Percentiles rank a stretch among this genome's conserved stretches.
Conservation (phyloP, 192 early-diverging fungal genomes). For the Coemansia sp. region DNA sequence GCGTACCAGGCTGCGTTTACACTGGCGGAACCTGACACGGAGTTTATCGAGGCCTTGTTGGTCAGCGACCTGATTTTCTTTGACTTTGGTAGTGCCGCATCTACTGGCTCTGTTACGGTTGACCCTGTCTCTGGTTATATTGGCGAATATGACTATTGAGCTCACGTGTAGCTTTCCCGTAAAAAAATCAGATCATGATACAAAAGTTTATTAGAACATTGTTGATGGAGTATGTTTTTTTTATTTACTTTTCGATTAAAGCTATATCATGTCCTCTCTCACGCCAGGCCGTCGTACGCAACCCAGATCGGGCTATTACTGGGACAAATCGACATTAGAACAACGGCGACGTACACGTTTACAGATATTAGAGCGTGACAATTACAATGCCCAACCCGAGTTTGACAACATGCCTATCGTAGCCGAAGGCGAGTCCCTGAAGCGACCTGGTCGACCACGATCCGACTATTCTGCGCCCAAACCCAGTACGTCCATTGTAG, state of each 20-base stretch:
- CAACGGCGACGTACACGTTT: constrained; percentile 40
- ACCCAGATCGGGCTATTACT: constrained; percentile 15
- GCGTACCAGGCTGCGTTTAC: constrained; percentile 75
- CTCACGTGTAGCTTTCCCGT: constrained; percentile 18
- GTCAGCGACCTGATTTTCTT: constrained; percentile 50
- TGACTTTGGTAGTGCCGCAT: constrained; percentile 23
- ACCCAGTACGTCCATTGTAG: constrained; percentile 18
- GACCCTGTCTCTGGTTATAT: constrained; percentile 7
- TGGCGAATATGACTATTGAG: constrained; percentile 19
- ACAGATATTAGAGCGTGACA: constrained; percentile 43
- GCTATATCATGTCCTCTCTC: not conserved
- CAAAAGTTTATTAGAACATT: not conserved
- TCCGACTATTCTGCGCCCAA: constrained; percentile 12
- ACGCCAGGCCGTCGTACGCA: constrained; percentile 9
- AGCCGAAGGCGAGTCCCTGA: not conserved
- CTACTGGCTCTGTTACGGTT: not conserved
- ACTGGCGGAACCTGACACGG: constrained; percentile 70
- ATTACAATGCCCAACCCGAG: constrained; percentile 39
- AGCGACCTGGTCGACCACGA: constrained; percentile 17
- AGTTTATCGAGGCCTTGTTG: constrained; percentile 76
- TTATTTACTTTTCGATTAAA: not conserved
- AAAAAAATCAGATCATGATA: not conserved
- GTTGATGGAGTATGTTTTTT: not conserved
- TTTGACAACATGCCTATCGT: constrained; percentile 33
- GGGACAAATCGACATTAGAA: constrained; percentile 44